Conservation (phyloP, 306 rosid species). For the Dryas octopetala region DNA sequence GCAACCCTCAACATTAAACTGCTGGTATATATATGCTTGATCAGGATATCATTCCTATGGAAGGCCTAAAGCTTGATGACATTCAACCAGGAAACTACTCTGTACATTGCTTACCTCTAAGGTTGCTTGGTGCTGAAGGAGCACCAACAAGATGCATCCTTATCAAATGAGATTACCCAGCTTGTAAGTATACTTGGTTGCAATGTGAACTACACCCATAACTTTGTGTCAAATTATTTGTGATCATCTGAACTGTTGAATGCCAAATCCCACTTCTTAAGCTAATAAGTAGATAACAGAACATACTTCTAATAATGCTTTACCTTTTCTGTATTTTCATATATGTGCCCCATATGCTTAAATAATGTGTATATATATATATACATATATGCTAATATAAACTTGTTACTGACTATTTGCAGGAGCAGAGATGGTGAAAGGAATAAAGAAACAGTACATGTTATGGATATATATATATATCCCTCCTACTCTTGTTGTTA, state of each 20-base stretch:
- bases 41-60: conserved; percentile 75
- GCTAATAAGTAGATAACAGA: too few relatives aligned
- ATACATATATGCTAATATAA: neutral
- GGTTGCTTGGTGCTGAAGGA: conserved; percentile 84
- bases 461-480: neutral
- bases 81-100: conserved; percentile 58
- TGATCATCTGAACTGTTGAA: neutral
- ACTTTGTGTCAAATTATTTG: neutral
- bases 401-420: neutral
- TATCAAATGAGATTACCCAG: conserved; percentile 36
- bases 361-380: neutral
- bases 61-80: conserved; percentile 67
- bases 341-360: too few relatives aligned
- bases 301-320: too few relatives aligned
- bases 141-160: conserved; percentile 76
- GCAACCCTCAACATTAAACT: neutral
- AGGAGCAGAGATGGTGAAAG: neutral
- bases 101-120: conserved; percentile 69
- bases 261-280: neutral
- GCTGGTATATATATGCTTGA: neutral
- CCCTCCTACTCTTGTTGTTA: neutral
- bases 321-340: too few relatives aligned
- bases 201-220: neutral
- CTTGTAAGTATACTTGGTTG: neutral
- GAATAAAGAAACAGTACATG: neutral